These are phyloP conservation scores for Podospora sp. DNA, from an alignment of 495 filamentous ascomycete species.

Conservation along the genomic window DNA sequence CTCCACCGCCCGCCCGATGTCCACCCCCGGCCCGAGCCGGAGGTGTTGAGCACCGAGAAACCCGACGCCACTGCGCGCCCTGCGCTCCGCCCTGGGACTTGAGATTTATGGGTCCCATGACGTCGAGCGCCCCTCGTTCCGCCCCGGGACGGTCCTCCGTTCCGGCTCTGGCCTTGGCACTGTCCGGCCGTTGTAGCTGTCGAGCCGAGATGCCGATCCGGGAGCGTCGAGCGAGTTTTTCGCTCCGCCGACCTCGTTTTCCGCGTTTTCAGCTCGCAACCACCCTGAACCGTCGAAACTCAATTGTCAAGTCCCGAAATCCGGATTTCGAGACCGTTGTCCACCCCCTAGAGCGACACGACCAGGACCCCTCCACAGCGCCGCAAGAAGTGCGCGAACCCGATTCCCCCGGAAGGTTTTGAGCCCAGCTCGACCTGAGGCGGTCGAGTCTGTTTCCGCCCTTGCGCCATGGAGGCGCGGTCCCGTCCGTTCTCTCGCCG, in stretches of 20 bases:
- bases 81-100: not conserved
- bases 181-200: slow-evolving; percentile 18
- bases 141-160: slow-evolving; percentile 20
- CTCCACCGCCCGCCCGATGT: slow-evolving; percentile 7
- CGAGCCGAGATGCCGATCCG: slow-evolving; percentile 19
- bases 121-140: slow-evolving; percentile 24
- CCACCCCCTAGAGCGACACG: not conserved
- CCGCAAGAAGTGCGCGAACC: not conserved
- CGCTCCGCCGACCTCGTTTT: slow-evolving; percentile 5
- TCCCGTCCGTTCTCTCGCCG: slow-evolving; percentile 9
- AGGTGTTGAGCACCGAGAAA: slow-evolving; percentile 7
- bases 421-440: slow-evolving; percentile 16
- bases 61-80: not conserved
- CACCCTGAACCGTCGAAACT: not conserved
- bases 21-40: slow-evolving; percentile 1
- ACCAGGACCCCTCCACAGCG: slow-evolving; percentile 3
- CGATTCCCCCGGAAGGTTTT: slow-evolving; percentile 10
- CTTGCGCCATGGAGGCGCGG: slow-evolving; percentile 5
- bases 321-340: not conserved
- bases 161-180: slow-evolving; percentile 14
- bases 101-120: not conserved
- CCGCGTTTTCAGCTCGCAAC: not conserved
- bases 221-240: slow-evolving; percentile 22
- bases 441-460: slow-evolving; percentile 1
- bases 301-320: not conserved